These are phyloP conservation scores for Colletotrichum sp. DNA, from an alignment of 2,329 filamentous ascomycete species.

Conservation along the genomic window DNA sequence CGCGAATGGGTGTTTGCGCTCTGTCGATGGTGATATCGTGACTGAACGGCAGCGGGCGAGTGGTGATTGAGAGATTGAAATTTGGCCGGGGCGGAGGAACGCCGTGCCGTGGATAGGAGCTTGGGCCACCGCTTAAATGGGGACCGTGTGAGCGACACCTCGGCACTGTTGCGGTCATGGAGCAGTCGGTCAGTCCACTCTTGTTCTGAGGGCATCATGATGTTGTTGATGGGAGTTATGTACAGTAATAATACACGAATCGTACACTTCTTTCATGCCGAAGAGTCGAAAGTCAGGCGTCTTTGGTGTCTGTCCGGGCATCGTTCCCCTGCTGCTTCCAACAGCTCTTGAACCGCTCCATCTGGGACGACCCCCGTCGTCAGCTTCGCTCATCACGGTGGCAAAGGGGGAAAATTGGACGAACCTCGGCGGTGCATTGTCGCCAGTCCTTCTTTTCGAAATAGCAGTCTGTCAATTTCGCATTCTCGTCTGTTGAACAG, in stretches of 20 bases:
- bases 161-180: neutral
- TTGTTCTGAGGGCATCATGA: neutral
- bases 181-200: neutral
- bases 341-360: constrained; percentile 87
- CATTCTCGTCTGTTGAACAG: constrained; percentile 73
- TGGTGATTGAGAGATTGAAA: neutral
- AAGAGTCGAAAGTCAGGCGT: constrained; percentile 45
- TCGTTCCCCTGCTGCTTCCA: constrained; percentile 93
- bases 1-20: neutral
- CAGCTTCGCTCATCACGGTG: neutral
- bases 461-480: constrained; percentile 92
- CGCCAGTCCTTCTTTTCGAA: constrained; percentile 97
- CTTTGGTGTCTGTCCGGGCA: constrained; percentile 77
- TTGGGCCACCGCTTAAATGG: neutral
- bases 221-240: neutral
- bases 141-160: neutral
- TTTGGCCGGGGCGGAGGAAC: constrained; percentile 13
- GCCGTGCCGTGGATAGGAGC: constrained; percentile 3
- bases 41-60: fast-evolving
- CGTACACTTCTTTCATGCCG: neutral
- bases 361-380: constrained; percentile 56
- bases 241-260: neutral
- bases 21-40: neutral
- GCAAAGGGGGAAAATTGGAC: constrained; percentile 34
- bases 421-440: constrained; percentile 84